phyloP scores from a whole-genome alignment of 768 basidiomycete species.

The Macrolepiota dolichaula region DNA sequence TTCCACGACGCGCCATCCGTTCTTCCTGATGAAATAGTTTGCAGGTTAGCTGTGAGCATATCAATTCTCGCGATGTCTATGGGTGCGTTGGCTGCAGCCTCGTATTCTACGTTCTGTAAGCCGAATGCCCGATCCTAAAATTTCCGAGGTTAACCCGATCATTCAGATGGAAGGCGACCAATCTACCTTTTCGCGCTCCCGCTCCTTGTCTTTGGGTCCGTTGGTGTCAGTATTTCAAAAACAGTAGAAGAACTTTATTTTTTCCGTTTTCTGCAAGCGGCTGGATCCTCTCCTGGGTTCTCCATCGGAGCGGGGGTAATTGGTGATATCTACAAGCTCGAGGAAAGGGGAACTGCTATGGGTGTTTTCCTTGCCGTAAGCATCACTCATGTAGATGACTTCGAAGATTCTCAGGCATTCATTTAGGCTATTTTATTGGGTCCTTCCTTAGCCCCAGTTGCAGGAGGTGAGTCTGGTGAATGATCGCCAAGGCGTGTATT shows the following conservation, averaged over 20 bases:
- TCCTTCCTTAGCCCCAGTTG: conserved; percentile 55
- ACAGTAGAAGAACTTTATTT: conserved; percentile 47
- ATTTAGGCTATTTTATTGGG: conserved; percentile 51
- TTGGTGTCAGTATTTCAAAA: conserved; percentile 51
- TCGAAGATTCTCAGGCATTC: conserved; percentile 34
- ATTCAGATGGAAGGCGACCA: conserved; percentile 58
- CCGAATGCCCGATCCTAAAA: neutral
- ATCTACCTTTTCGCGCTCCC: conserved; percentile 65
- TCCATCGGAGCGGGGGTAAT: conserved; percentile 59
- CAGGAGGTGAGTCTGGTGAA: conserved; percentile 40
- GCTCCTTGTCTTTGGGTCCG: conserved; percentile 52
- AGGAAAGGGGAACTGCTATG: conserved; percentile 59
- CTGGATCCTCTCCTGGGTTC: conserved; percentile 58
- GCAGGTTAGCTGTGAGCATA: conserved; percentile 32
- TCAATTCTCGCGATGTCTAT: conserved; percentile 30
- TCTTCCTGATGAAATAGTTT: neutral
- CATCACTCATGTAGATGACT: neutral
- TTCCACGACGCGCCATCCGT: conserved; percentile 30
- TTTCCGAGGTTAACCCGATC: neutral
- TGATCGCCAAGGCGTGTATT: neutral
- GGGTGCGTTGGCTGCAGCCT: conserved; percentile 29
- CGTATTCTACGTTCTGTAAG: conserved; percentile 38
- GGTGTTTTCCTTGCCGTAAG: conserved; percentile 55
- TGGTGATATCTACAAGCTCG: conserved; percentile 63
- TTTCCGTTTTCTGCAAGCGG: conserved; percentile 64